Percentiles rank a stretch among this genome's conserved stretches.
phyloP scores from a whole-genome alignment of 2,329 filamentous ascomycete genomes.

The Fusarium hostae region DNA sequence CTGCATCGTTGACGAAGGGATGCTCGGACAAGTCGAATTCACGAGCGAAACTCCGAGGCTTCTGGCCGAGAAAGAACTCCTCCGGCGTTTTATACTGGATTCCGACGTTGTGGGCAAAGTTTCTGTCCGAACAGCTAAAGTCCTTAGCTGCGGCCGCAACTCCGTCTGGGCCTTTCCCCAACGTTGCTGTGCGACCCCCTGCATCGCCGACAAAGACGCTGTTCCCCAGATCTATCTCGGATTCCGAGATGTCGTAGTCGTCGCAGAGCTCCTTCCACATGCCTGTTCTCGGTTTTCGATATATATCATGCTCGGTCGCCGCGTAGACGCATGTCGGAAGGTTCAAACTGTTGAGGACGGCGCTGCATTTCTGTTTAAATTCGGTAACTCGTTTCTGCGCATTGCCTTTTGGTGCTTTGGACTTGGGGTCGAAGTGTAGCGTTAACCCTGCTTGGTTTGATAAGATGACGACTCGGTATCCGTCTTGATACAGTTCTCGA shows the following conservation, averaged over 20 bases:
- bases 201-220: constrained; percentile 95
- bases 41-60: constrained; percentile 72
- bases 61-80: constrained; percentile 83
- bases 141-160: constrained; percentile 58
- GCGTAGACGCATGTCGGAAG: constrained; percentile 86
- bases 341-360: constrained; percentile 76
- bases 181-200: constrained; percentile 64
- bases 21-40: constrained; percentile 77
- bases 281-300: constrained; percentile 85
- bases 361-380: constrained; percentile 84
- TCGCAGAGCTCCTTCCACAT: constrained; percentile 80
- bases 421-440: constrained; percentile 78
- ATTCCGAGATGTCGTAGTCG: constrained; percentile 68
- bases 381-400: constrained; percentile 72
- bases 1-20: constrained; percentile 45
- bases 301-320: constrained; percentile 83
- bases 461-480: constrained; percentile 80
- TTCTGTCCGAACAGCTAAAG: constrained; percentile 75
- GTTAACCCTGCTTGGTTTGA: constrained; percentile 91
- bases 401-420: constrained; percentile 67
- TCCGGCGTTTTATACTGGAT: constrained; percentile 88
- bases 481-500: constrained; percentile 74
- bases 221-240: constrained; percentile 71
- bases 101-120: constrained; percentile 87
- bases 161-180: constrained; percentile 37